A percentile compares a stretch with the other conserved stretches of the same genome.
These are phyloP conservation scores for Isabelozyma rhagii DNA, from an alignment of 805 yeast species.

Conservation along the genomic window DNA sequence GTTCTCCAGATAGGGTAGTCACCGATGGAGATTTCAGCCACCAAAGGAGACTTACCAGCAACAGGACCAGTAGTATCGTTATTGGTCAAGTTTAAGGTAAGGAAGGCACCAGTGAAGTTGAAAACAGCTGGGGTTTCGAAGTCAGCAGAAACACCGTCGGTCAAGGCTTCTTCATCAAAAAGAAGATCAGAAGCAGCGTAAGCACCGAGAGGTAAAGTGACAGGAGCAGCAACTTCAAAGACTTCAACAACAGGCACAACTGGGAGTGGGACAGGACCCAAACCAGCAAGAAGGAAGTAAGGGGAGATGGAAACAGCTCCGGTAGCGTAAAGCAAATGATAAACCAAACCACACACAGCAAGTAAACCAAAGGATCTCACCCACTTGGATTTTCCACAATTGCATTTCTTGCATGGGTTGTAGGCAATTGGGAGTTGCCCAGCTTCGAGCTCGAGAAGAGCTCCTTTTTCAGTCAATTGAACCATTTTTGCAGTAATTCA, in stretches of 20 bases:
- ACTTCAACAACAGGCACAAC: not conserved
- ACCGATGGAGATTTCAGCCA: constrained; percentile 21
- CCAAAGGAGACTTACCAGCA: constrained; percentile 9
- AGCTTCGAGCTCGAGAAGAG: constrained; percentile 3
- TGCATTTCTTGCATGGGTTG: not conserved
- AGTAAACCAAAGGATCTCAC: not conserved
- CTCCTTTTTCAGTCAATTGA: constrained; percentile 8
- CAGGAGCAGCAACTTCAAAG: not conserved
- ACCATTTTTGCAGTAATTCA: not conserved
- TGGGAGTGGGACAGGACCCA: not conserved
- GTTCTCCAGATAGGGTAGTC: constrained; percentile 25
- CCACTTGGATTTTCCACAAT: not conserved
- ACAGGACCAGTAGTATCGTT: constrained; percentile 6
- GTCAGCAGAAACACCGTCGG: constrained; percentile 5
- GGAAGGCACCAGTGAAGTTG: constrained; percentile 20
- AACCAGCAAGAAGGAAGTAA: not conserved
- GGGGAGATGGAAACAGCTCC: not conserved
- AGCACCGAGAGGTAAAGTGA: not conserved
- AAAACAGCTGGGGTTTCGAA: constrained; percentile 8
- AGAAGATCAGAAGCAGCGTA: constrained; percentile 3
- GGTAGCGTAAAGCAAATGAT: not conserved
- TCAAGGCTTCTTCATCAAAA: constrained; percentile 4
- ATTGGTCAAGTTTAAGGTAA: constrained; percentile 23
- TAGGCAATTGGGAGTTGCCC: not conserved
- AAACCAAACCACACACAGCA: not conserved